phyloP scores from a whole-genome alignment of 352 stramenopile genomes.

The Phytopythium kandeliae region DNA sequence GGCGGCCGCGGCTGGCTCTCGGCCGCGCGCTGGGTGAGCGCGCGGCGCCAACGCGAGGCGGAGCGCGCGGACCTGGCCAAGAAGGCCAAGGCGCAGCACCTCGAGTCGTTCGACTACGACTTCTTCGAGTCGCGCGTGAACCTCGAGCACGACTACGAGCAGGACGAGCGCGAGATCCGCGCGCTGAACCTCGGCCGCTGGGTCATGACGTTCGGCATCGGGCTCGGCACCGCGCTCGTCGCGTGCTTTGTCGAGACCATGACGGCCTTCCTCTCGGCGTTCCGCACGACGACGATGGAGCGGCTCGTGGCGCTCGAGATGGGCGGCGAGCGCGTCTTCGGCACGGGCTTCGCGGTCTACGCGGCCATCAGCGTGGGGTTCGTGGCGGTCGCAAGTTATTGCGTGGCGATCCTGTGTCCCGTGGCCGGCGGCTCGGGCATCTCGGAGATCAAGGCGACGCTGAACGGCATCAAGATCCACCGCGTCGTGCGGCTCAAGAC shows the following conservation, averaged over 20 bases:
- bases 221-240: constrained; percentile 89
- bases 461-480: too few species aligned
- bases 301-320: constrained; percentile 58
- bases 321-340: constrained; percentile 38
- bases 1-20: constrained; percentile 20
- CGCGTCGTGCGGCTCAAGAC: too few species aligned
- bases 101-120: constrained; percentile 85
- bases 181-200: constrained; percentile 88
- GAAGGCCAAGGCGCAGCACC: constrained; percentile 75
- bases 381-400: constrained; percentile 84
- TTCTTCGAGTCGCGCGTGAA: constrained; percentile 86
- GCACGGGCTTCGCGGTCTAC: constrained; percentile 87
- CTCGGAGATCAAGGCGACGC: too few species aligned
- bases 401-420: constrained; percentile 94
- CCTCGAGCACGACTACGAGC: constrained; percentile 82
- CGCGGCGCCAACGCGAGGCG: constrained; percentile 24
- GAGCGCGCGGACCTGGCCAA: constrained; percentile 62
- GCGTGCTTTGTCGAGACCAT: constrained; percentile 92
- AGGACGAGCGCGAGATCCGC: constrained; percentile 66
- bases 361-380: constrained; percentile 90
- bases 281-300: constrained; percentile 91
- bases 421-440: constrained; percentile 86
- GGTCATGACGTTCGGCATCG: constrained; percentile 95
- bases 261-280: constrained; percentile 77
- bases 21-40: constrained; percentile 3